phyloP scores from a whole-genome alignment of 805 yeast species.

The Schizosaccharomyces japonicus region DNA sequence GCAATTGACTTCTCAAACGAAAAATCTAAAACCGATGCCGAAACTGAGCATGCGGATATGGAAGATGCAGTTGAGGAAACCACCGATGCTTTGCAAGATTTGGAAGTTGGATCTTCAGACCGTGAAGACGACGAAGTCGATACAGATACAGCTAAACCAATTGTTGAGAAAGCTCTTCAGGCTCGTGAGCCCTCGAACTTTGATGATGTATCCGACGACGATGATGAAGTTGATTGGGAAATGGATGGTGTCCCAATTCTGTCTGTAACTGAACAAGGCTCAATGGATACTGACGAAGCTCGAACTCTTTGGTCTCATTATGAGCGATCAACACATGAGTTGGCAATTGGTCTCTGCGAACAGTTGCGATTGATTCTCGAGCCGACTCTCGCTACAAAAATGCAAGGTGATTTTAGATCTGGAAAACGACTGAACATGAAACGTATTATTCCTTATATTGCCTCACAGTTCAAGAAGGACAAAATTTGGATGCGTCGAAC shows the following conservation, averaged over 20 bases:
- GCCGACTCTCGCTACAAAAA: constrained; percentile 87
- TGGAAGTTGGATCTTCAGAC: constrained; percentile 12
- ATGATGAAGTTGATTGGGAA: constrained; percentile 7
- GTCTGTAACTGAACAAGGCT: constrained; percentile 11
- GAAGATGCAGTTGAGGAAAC: constrained; percentile 15
- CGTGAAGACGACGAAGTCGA: constrained; percentile 14
- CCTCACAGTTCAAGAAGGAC: constrained; percentile 89
- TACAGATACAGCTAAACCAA: constrained; percentile 17
- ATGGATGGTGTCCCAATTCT: constrained; percentile 4
- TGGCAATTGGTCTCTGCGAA: constrained; percentile 72
- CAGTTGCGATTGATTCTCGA: constrained; percentile 79
- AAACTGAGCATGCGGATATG: constrained; percentile 16
- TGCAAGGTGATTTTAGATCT: constrained; percentile 86
- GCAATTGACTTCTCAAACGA: constrained; percentile 43
- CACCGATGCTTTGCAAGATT: constrained; percentile 16
- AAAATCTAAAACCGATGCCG: constrained; percentile 14
- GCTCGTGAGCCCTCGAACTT: not conserved
- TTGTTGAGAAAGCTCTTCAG: not conserved
- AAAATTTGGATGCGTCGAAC: constrained; percentile 96
- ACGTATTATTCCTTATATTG: constrained; percentile 90
- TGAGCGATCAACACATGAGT: constrained; percentile 65
- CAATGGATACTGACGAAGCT: constrained; percentile 39
- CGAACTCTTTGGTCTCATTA: constrained; percentile 60
- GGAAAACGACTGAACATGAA: constrained; percentile 95
- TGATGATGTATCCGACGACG: constrained; percentile 4